These are phyloP conservation scores for Aspergillus brunneoviolaceus DNA, from an alignment of 2,329 filamentous ascomycete genomes.

Conservation along the genomic window DNA sequence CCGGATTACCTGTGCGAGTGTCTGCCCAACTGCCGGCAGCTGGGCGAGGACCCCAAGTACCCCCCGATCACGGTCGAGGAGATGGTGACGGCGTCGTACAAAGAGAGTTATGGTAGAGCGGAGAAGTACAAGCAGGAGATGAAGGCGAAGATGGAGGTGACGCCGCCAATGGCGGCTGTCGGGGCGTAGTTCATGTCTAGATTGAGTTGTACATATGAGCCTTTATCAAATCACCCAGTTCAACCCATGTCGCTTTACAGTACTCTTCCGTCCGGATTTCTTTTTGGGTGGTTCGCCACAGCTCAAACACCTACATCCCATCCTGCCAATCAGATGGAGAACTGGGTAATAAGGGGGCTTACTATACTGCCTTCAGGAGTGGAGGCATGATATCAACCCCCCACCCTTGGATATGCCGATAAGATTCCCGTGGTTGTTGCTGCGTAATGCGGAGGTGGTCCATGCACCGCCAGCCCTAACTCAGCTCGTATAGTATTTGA, in stretches of 20 bases:
- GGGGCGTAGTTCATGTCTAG: constrained; percentile 12
- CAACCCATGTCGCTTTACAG: no score
- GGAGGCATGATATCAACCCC: constrained; percentile 2
- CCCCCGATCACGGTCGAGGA: constrained; percentile 45
- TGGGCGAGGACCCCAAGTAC: constrained; percentile 42
- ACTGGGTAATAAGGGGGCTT: neutral
- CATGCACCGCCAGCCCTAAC: neutral
- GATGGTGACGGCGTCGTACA: constrained; percentile 42
- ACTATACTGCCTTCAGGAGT: neutral
- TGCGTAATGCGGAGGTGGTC: neutral
- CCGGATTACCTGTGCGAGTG: constrained; percentile 46
- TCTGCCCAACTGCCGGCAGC: constrained; percentile 42
- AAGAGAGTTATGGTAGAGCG: constrained; percentile 45
- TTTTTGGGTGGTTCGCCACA: no score
- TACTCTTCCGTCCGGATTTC: no score
- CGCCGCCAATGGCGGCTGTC: constrained; percentile 11
- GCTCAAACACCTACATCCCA: no score
- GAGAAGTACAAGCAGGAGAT: constrained; percentile 43
- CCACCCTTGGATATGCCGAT: constrained; percentile 4
- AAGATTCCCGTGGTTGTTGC: neutral
- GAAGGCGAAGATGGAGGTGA: constrained; percentile 6
- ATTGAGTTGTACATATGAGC: neutral
- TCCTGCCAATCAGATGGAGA: no score
- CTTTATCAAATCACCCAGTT: no score
- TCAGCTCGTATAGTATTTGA: neutral